phyloP scores from a whole-genome alignment of 1,139 yeast genomes.

The Geotrichum armillariae region DNA sequence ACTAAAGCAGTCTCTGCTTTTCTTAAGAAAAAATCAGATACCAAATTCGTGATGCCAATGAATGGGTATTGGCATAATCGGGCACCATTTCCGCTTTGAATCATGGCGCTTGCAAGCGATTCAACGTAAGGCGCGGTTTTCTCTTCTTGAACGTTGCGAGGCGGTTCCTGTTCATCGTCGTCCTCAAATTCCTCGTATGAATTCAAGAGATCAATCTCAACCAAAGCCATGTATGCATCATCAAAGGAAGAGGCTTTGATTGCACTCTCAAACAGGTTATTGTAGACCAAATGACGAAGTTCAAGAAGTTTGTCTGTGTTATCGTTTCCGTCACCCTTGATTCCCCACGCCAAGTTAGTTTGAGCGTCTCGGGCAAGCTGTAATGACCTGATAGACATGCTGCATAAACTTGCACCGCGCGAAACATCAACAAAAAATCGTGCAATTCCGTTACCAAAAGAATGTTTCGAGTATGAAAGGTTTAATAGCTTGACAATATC shows the following conservation, averaged over 20 bases:
- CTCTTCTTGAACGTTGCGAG: constrained; percentile 6
- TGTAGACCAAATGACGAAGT: constrained; percentile 19
- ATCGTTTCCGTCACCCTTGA: background rate
- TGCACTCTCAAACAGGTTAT: constrained; percentile 30
- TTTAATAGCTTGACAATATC: constrained; percentile 18
- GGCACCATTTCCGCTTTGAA: constrained; percentile 27
- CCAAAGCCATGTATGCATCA: constrained; percentile 37
- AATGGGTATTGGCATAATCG: constrained; percentile 36
- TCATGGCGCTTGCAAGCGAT: constrained; percentile 28
- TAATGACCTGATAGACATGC: constrained; percentile 49
- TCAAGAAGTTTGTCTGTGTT: background rate
- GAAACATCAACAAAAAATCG: constrained; percentile 21
- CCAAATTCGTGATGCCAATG: constrained; percentile 32
- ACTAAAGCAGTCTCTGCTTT: constrained; percentile 5
- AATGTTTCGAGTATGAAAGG: constrained; percentile 7
- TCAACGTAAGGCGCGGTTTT: constrained; percentile 22
- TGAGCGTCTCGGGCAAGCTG: constrained; percentile 23
- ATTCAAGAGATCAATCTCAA: constrained; percentile 27
- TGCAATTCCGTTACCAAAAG: constrained; percentile 24
- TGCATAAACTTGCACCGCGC: constrained; percentile 24
- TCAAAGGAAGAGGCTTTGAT: constrained; percentile 29
- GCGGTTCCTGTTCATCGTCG: constrained; percentile 5
- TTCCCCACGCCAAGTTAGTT: constrained; percentile 12
- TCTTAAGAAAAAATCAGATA: constrained; percentile 27
- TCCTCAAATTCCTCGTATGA: constrained; percentile 18